phyloP scores from a whole-genome alignment of 2,329 filamentous ascomycete genomes.

The Uncinocarpus reesii region DNA sequence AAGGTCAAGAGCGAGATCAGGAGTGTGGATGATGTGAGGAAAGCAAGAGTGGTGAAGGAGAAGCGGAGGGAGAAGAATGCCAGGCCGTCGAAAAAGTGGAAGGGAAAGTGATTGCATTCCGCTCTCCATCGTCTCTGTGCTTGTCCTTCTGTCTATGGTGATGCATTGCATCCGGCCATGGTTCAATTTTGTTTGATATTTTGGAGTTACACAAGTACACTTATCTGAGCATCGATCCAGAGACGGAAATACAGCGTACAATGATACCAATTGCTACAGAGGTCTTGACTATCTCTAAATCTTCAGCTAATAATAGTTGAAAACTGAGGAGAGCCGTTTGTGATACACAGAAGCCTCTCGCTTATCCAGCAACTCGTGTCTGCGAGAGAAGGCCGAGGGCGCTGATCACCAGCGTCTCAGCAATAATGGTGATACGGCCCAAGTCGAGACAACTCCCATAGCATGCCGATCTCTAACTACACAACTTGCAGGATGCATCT shows the following conservation, averaged over 20 bases:
- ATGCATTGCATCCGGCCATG: no score
- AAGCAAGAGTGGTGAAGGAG: conserved; percentile 67
- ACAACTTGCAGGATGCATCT: no score
- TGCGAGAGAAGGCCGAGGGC: no score
- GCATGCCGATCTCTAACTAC: no score
- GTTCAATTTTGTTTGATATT: not conserved
- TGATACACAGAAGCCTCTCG: not conserved
- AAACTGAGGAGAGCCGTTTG: not conserved
- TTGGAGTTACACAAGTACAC: conserved; percentile 2
- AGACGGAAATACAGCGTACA: not conserved
- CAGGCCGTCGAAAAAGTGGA: conserved; percentile 55
- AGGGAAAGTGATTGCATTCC: conserved; percentile 1
- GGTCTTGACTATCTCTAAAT: not conserved
- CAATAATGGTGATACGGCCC: no score
- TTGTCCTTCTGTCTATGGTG: no score
- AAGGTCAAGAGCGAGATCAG: conserved; percentile 71
- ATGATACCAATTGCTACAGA: not conserved
- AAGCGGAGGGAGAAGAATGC: conserved; percentile 78
- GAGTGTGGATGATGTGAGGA: conserved; percentile 72
- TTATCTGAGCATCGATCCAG: not conserved
- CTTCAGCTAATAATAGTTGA: not conserved
- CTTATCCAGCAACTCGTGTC: no score
- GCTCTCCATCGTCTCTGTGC: no score
- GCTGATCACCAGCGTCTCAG: no score
- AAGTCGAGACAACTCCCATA: no score